These are phyloP conservation scores for Boletus insuetus DNA, from an alignment of 768 basidiomycete species.

Conservation along the genomic window DNA sequence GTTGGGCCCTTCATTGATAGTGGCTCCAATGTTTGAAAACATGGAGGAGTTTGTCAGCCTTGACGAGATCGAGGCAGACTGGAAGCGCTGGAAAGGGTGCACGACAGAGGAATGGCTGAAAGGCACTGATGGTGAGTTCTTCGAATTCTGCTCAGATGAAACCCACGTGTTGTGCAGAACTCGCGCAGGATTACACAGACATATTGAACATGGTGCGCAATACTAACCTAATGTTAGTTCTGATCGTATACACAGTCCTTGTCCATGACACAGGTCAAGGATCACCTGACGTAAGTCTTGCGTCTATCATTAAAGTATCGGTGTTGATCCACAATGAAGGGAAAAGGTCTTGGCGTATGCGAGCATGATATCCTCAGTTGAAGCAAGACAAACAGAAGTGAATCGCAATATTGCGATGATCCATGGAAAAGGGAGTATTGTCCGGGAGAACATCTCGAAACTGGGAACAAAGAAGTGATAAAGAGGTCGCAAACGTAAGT, in stretches of 20 bases:
- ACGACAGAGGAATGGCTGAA: slow-evolving; percentile 32
- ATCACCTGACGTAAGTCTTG: slow-evolving; percentile 25
- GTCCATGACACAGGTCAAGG: slow-evolving; percentile 22
- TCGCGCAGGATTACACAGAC: slow-evolving; percentile 15
- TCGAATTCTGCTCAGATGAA: background rate
- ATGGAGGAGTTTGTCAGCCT: slow-evolving; percentile 19
- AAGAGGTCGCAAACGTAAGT: background rate
- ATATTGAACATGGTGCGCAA: slow-evolving; percentile 23
- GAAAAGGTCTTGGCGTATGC: slow-evolving; percentile 20
- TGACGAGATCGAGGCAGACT: slow-evolving; percentile 20
- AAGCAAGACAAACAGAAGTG: slow-evolving; percentile 20
- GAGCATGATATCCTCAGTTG: slow-evolving; percentile 20
- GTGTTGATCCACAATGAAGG: slow-evolving; percentile 14
- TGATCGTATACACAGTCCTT: background rate
- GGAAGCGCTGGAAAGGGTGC: slow-evolving; percentile 29
- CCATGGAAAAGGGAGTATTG: slow-evolving; percentile 13
- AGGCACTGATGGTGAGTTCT: slow-evolving; percentile 27
- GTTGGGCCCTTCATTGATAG: slow-evolving; percentile 7
- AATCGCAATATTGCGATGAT: slow-evolving; percentile 17
- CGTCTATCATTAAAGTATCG: background rate
- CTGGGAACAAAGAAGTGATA: slow-evolving; percentile 16
- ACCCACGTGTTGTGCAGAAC: slow-evolving; percentile 13
- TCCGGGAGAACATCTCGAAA: slow-evolving; percentile 23
- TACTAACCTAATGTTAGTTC: background rate
- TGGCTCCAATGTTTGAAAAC: slow-evolving; percentile 18